Base-by-base conservation (phyloP, 2,329 filamentous ascomycete genomes). In the Cladosporium halotolerans region DNA sequence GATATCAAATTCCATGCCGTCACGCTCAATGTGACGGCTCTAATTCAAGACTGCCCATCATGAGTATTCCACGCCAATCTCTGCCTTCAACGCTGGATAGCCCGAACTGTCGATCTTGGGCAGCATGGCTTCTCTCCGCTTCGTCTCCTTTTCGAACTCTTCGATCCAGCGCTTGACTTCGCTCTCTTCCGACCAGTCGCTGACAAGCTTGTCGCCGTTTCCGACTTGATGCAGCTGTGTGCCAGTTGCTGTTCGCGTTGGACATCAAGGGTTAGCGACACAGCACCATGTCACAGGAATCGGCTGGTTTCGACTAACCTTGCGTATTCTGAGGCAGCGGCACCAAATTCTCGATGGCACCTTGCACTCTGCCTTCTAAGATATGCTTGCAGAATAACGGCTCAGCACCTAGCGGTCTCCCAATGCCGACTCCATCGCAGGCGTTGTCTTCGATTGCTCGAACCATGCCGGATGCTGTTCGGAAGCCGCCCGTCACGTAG, bases 401-500 rank as follows among this genome's bases (percentile, higher is more conserved):
- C 47, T 66, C 64, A 13, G 58, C 58, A n/a, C 60, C 59, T 5
- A 66, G 56, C 2, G 65, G 63, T 23, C 65, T 58, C 3, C 60
- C 65, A 8, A 68, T 60, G 0, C 65, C 65, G 7, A 67, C 50
- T 2, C 63, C 64, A 45, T 68, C 60, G 39, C 60, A 62, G 2
- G 63, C 58, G 8, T 55, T 48, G 3, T 57, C 57, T 19, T 56
- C 31, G 7, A 67, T 16, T 1, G 65, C 65, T 8, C 46, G 28
- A 9, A 60, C 59, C 65, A 68, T 67, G 9, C 59, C 65, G 14
- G 52, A 48, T 8, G 60, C 62, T 1, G 66, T 66, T 3, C 61
- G 59, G 45, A 67, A 66, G n/a, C 65, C 64, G 5, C 64, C 64
- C 2, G 65, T 67, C 1, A 67, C 63, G 48, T 66, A 67, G 18